Base-by-base conservation (phyloP, 2,329 filamentous ascomycete genomes). In the Phialophora verrucosa region DNA sequence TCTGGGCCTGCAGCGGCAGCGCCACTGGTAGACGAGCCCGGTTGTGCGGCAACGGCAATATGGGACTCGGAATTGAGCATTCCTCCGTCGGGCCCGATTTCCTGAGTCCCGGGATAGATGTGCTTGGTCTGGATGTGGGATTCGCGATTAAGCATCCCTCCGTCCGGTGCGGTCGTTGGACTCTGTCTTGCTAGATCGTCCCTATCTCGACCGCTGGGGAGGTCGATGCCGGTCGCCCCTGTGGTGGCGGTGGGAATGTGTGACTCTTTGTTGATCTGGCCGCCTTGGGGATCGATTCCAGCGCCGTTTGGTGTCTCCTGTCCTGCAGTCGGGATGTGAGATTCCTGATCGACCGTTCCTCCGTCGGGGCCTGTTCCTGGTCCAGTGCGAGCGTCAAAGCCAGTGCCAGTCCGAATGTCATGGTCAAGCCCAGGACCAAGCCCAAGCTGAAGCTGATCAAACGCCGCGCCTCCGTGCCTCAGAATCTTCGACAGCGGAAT, bases 401-500 rank as follows among this genome's bases (percentile, higher is more conserved):
- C 38, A 7, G 38, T n/a, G 38, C 17, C 11, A 17, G 4, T n/a
- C 38, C 38, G 17, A 6, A 17, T 6, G 14, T 6, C 31, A 32
- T 8, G 29, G 29, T 42, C 14, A 42, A 7, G 12, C 38, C 14
- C 38, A 17, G n/a, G 2, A 8, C 10, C 31, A 35, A 12, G 32
- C 23, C 54, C 5, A 44, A 31, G 56, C 35, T 31, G 35, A 35
- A 71, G 50, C 31, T 62, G 66, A 53, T 62, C 61, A 54, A 71
- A 67, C 3, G 67, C 66, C 6, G 49, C 32, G 6, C 58, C 62
- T 23, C 64, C 66, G 44, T 65, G 49, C 12, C 76, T 75, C 29
- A 81, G 64, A 27, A 83, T 80, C 2, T 69, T 74, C 1, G 79
- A 80, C 10, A 83, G 79, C 2, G 81, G 81, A 23, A 83, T 75